Base-by-base conservation (phyloP, 495 filamentous ascomycete species). In the Daldinia concentrica region DNA sequence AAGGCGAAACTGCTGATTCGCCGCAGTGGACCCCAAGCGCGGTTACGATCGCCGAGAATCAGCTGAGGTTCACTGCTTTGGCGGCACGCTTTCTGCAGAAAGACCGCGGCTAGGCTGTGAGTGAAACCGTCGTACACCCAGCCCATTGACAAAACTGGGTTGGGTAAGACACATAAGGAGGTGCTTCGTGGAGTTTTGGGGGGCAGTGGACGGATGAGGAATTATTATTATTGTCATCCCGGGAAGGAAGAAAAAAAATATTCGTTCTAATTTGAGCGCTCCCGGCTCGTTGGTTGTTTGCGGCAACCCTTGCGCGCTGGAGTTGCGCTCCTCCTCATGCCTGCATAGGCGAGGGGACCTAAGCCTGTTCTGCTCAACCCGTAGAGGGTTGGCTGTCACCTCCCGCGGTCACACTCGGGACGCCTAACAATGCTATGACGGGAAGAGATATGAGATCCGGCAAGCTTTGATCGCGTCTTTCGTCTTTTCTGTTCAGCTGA, bases 31-130 rank as follows among this genome's bases (percentile, higher is more conserved):
- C 54, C 34, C 70, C 57, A 51, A 58, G 71, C 71, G 65, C 71
- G 71, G 71, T 58, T 69, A 66, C 66, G 66, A 73, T 73, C 65
- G 61, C 71, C 65, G 66, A 62, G 62, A 69, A 69, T 69, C 65
- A 73, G 71, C 61, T 73, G 71, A 73, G 71, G 50, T 54, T 54
- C 50, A 26, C 12, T 24, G 50, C 26, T 48, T 64, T 61, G 48
- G 66, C 51, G 50, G 24, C 60, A 55, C 27, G 26, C 41, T 36
- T 36, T 60, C 37, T 37, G 51, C 24, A 55, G 29, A 62, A 57
- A 66, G 62, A 71, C 62, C 62, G 58, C 62, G 62, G 50, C 58
- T 62, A 62, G 57, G 56, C 36, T 60, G 34, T 61, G 37, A 45
- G 60, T 68, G 69, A 72, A 52, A 52, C 50, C 64, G 60, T 68